Evolutionary conservation across 495 filamentous ascomycete genomes (phyloP), one percentile per base, ranked within the genome.

Genomic region (Talaromyces nanjingensis): DNA sequence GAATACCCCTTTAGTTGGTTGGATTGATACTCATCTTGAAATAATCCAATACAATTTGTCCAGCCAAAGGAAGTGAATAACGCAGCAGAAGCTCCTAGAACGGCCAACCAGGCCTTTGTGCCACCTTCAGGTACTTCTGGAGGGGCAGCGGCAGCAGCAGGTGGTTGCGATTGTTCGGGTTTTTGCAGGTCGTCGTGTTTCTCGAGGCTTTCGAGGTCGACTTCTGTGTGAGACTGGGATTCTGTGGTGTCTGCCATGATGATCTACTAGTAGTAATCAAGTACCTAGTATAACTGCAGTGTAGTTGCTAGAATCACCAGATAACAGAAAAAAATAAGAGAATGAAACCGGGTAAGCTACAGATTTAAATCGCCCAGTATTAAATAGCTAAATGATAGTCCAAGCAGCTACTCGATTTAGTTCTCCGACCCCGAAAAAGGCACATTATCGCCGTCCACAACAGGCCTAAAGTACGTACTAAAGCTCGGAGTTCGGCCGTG

Each of bases 21-120:
- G 72, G 0, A 64, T 27, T 69, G 60, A 69, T 84, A 85, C 68
- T 76, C 83, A 6, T 79, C 77, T 63, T 84, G 82, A 66, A 74
- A 85, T 11, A 79, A 77, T 20, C 82, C 80, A 42, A 82, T 59
- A 37, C 56, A 59, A 59, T 59, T 59, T 14, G 56, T 59, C 56
- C 56, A 59, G 16, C 56, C 56, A 59, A 59, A 59, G 5, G 56
- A 59, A 18, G 56, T 59, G 29, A 59, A 59, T 1, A 59, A 25
- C n/a, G 56, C 56, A 34, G 56, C 56, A 18, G 56, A 59, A 4
- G 56, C 27, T 33, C 27, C 56, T 9, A 33, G n/a, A 33, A 59
- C 56, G 22, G 56, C 6, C 16, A 59, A 59, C 56, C 56, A 59
- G 12, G 56, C 56, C n/a, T 59, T 59, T 59, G 56, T 31, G 2